These are phyloP conservation scores for Syncephalastrum sp. DNA, from an alignment of 371 early-diverging fungal species.

Conservation along the genomic window DNA sequence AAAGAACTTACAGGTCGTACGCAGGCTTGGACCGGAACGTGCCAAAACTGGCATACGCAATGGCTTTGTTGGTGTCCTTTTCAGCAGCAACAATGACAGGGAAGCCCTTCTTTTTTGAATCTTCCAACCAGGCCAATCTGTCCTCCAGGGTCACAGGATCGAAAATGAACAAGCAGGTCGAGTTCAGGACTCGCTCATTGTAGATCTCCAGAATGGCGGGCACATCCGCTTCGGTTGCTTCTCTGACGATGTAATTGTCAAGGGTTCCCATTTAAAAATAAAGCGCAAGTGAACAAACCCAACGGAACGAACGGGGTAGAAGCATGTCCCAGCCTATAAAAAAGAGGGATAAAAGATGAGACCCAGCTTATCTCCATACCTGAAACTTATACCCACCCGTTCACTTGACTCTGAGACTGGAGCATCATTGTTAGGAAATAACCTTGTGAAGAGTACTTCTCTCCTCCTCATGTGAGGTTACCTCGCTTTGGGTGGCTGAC, in stretches of 20 bases:
- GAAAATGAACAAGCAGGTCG: constrained; percentile 46
- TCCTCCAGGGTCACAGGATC: constrained; percentile 39
- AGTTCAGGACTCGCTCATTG: constrained; percentile 51
- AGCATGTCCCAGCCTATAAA: not conserved
- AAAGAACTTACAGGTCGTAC: constrained; percentile 30
- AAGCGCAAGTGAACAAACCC: not conserved
- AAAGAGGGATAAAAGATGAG: too few species aligned
- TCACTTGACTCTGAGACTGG: too few species aligned
- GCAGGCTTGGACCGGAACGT: constrained; percentile 40
- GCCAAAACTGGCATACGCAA: constrained; percentile 38
- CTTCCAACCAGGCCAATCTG: constrained; percentile 35
- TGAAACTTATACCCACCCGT: too few species aligned
- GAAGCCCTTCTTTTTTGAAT: constrained; percentile 30
- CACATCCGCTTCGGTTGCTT: constrained; percentile 33
- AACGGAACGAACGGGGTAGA: not conserved
- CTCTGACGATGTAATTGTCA: constrained; percentile 33
- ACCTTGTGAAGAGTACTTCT: too few species aligned
- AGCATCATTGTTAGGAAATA: too few species aligned
- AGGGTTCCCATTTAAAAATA: constrained; percentile 4
- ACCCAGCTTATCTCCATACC: too few species aligned
- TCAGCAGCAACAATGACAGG: constrained; percentile 48
- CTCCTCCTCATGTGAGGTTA: too few species aligned
- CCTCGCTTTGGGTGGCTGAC: not conserved
- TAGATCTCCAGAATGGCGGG: constrained; percentile 42
- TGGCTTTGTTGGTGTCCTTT: constrained; percentile 27